Base-by-base conservation (phyloP, 2,329 filamentous ascomycete species). In the Furcasterigmium sp. region DNA sequence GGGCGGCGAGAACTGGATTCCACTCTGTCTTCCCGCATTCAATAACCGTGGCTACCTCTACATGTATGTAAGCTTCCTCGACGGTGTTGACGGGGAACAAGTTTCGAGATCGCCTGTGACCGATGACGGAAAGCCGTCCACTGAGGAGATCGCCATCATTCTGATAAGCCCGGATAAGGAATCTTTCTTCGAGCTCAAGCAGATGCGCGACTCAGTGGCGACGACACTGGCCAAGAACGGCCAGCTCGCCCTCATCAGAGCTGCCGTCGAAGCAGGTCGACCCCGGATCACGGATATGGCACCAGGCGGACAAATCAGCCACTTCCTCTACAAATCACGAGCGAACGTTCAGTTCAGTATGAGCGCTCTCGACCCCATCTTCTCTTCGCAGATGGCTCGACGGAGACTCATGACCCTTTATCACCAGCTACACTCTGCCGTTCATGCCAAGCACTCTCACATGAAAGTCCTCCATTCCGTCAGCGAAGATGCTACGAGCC, bases 1-100 rank as follows among this genome's bases (percentile, higher is more conserved):
- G 6, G 90, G 76, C 30, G 93, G 91, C 23, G 93, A 98, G 64
- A 96, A 91, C 56, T 98, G 93, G 93, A 91, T 97, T 38, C 93
- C 93, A 0, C 75, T 98, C 7, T 98, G 93, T 56, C 76, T 98
- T 3, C 94, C 93, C 1, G 91, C 91, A 5, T 98, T 98, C 69
- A 98, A 98, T 68, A 97, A 89, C 62, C 87, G 84, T 41, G 94
- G 93, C 20, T 98, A 95, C 59, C 75, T 98, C 2, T 96, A 98
- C 69, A 97, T 98, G 90, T 98, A 97, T 58, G 93, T 98, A 59
- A 95, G 88, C 70, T 98, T 97, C 62, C 78, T 98, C 48, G 82
- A 88, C 53, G 72, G 79, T 29, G 35, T 63, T 72, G 19, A 70
- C 68, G 32, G 10, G n/a, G n/a, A 18, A 35, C 32, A 19, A 17